Percentiles rank a stretch among this genome's conserved stretches.
Conservation (phyloP, 2,329 filamentous ascomycete species). For the Verticillium dahliae region DNA sequence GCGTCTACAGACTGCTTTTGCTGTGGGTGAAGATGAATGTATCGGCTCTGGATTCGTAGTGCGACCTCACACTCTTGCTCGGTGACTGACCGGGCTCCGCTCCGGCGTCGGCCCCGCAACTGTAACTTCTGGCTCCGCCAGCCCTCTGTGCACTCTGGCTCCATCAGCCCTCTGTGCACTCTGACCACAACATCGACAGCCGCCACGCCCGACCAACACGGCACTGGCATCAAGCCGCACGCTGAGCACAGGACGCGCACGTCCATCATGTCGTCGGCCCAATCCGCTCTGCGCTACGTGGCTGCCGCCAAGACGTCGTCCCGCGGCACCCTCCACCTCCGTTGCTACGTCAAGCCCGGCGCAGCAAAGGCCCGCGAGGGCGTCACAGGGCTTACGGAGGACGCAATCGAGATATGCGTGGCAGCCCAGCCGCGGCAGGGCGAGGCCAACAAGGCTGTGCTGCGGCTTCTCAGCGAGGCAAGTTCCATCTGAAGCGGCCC, state of each 20-base stretch:
- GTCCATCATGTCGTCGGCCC: slow-evolving; percentile 1
- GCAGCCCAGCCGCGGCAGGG: slow-evolving; percentile 59
- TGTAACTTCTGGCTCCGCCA: background rate
- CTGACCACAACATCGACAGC: background rate
- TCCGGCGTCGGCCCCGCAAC: no score
- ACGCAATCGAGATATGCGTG: slow-evolving; percentile 58
- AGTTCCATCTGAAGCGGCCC: slow-evolving; percentile 5
- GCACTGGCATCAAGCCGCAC: no score
- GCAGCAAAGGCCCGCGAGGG: slow-evolving; percentile 56
- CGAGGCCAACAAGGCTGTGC: slow-evolving; percentile 62
- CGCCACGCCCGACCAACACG: background rate
- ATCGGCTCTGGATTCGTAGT: no score
- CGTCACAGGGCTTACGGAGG: slow-evolving; percentile 47
- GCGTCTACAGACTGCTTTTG: no score
- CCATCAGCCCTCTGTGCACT: background rate
- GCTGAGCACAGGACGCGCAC: no score
- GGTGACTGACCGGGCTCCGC: no score
- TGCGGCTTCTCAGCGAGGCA: slow-evolving; percentile 55
- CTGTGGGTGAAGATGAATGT: no score
- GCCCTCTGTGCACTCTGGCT: background rate
- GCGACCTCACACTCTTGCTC: no score
- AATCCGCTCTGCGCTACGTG: slow-evolving; percentile 36
- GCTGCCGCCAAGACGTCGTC: slow-evolving; percentile 38
- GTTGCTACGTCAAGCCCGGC: slow-evolving; percentile 63
- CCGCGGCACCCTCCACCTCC: slow-evolving; percentile 45